These are phyloP conservation scores for Pseudogymnoascus sp. DNA, from an alignment of 2,329 filamentous ascomycete genomes.

Conservation along the genomic window DNA sequence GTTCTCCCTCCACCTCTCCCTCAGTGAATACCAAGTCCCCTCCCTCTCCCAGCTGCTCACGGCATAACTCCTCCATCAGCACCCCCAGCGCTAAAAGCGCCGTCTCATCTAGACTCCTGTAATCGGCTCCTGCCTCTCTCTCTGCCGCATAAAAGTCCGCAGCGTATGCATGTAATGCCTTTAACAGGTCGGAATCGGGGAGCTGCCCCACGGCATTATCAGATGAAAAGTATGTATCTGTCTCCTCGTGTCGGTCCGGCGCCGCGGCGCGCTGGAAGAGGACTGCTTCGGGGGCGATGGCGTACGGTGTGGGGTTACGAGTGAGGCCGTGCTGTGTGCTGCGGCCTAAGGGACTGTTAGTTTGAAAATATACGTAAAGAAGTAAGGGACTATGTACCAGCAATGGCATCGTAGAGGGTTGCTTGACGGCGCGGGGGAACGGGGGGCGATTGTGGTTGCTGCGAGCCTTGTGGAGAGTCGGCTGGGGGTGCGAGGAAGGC, in stretches of 20 bases:
- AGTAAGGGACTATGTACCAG: slow-evolving; percentile 39
- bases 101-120: slow-evolving; percentile 66
- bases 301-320: slow-evolving; percentile 23
- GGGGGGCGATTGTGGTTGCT: not conserved
- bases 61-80: slow-evolving; percentile 61
- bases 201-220: slow-evolving; percentile 48
- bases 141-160: slow-evolving; percentile 52
- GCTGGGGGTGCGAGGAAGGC: slow-evolving; percentile 13
- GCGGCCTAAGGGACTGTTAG: not conserved
- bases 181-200: slow-evolving; percentile 62
- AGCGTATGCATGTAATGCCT: slow-evolving; percentile 59
- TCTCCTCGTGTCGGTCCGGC: slow-evolving; percentile 59
- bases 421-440: slow-evolving; percentile 28
- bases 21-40: slow-evolving; percentile 69
- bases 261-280: slow-evolving; percentile 58
- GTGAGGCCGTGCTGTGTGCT: slow-evolving; percentile 23
- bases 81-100: slow-evolving; percentile 69
- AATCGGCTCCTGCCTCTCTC: slow-evolving; percentile 29
- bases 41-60: slow-evolving; percentile 50
- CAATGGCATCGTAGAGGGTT: slow-evolving; percentile 66
- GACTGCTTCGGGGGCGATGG: slow-evolving; percentile 59
- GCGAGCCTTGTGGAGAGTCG: not conserved
- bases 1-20: slow-evolving; percentile 25
- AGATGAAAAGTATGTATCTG: slow-evolving; percentile 63
- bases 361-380: not conserved